Percentiles rank a stretch among this genome's conserved stretches.
These are phyloP conservation scores for Microdochium trichocladiopsis DNA, from an alignment of 2,329 filamentous ascomycete genomes.

Conservation along the genomic window DNA sequence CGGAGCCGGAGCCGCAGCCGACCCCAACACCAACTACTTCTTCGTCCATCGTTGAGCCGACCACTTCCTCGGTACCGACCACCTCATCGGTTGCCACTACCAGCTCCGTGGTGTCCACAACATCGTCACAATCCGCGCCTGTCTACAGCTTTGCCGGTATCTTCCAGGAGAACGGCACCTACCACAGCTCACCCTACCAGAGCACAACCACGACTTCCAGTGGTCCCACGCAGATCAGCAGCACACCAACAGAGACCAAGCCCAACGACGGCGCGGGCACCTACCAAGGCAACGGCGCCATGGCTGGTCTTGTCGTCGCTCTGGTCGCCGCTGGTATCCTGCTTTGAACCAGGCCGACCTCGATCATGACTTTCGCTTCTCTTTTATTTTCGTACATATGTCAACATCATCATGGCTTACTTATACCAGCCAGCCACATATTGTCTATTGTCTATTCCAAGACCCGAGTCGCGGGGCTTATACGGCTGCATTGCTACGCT, in stretches of 20 bases:
- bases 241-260: slow-evolving; percentile 13
- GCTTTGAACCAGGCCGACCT: slow-evolving; percentile 10
- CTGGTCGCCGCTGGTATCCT: slow-evolving; percentile 40
- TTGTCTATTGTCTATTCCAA: slow-evolving; percentile 19
- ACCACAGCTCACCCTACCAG: slow-evolving; percentile 4
- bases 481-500: background rate
- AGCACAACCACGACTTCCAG: slow-evolving; percentile 9
- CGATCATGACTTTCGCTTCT: background rate
- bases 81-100: slow-evolving; percentile 6
- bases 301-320: slow-evolving; percentile 48
- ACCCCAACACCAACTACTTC: slow-evolving; percentile 20
- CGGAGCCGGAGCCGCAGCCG: slow-evolving; percentile 18
- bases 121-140: slow-evolving; percentile 8
- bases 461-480: background rate
- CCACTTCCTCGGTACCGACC: slow-evolving; percentile 2
- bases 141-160: slow-evolving; percentile 31
- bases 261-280: slow-evolving; percentile 4
- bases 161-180: slow-evolving; percentile 45
- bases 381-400: slow-evolving; percentile 2
- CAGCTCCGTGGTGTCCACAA: slow-evolving; percentile 12
- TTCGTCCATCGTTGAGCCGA: slow-evolving; percentile 6
- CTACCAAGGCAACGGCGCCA: slow-evolving; percentile 29
- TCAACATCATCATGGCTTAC: slow-evolving; percentile 5
- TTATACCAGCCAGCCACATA: slow-evolving; percentile 14
- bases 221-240: slow-evolving; percentile 7